A percentile compares a stretch with the other conserved stretches of the same genome.
Evolutionary conservation across 371 early-diverging fungal species (phyloP).

Genomic region (Mucor mucedo): DNA sequence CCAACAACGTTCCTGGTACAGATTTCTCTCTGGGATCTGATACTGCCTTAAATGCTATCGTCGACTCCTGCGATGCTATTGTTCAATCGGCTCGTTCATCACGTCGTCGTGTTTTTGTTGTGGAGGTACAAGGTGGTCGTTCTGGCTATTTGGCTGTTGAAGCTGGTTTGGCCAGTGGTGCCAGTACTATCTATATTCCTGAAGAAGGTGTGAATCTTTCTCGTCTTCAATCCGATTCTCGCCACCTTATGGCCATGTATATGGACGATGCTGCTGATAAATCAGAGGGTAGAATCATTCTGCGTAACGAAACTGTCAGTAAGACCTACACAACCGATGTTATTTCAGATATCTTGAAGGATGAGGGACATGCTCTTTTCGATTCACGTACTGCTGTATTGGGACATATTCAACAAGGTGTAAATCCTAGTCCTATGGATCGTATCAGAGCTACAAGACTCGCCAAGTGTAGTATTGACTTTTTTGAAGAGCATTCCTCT

Average conservation of each 20-base stretch:
- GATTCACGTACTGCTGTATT: slow-evolving; percentile 93
- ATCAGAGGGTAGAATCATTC: slow-evolving; percentile 53
- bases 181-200: slow-evolving; percentile 95
- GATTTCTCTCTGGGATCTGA: slow-evolving; percentile 57
- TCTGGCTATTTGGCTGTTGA: slow-evolving; percentile 96
- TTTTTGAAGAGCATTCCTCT: slow-evolving; percentile 56
- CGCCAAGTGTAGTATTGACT: slow-evolving; percentile 76
- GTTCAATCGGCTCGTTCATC: slow-evolving; percentile 90
- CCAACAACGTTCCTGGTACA: slow-evolving; percentile 99
- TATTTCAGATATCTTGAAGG: slow-evolving; percentile 87
- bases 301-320: slow-evolving; percentile 82
- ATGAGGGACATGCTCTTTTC: slow-evolving; percentile 91
- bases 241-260: slow-evolving; percentile 80
- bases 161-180: slow-evolving; percentile 92
- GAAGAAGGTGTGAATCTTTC: slow-evolving; percentile 89
- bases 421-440: slow-evolving; percentile 95
- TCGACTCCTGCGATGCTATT: slow-evolving; percentile 92
- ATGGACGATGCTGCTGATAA: slow-evolving; percentile 67
- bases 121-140: slow-evolving; percentile 98
- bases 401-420: slow-evolving; percentile 98
- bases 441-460: slow-evolving; percentile 91
- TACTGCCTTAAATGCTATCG: slow-evolving; percentile 97
- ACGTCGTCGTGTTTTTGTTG: slow-evolving; percentile 95
- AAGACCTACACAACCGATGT: slow-evolving; percentile 93
- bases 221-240: slow-evolving; percentile 82